Evolutionary conservation across 371 early-diverging fungal genomes (phyloP).

Genomic region (Mucor piriformis): DNA sequence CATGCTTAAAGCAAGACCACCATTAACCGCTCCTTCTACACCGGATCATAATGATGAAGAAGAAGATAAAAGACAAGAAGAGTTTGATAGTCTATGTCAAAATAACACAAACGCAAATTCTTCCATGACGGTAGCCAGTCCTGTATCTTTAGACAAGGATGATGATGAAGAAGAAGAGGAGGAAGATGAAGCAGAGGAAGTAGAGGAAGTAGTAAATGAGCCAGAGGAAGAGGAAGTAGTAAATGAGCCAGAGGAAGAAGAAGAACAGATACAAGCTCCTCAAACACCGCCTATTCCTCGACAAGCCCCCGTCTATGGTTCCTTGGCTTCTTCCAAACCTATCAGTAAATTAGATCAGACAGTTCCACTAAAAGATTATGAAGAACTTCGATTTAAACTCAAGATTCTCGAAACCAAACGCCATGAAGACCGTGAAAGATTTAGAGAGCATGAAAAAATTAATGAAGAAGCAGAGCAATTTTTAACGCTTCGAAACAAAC

Average conservation of each 20-base stretch:
- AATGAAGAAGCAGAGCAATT: conserved; percentile 79
- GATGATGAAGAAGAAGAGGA: conserved; percentile 16
- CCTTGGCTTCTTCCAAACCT: conserved; percentile 34
- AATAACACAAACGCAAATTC: conserved; percentile 24
- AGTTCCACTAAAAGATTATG: conserved; percentile 72
- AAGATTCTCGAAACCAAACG: conserved; percentile 81
- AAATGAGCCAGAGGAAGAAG: conserved; percentile 9
- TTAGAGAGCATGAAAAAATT: conserved; percentile 73
- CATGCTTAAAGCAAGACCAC: conserved; percentile 15
- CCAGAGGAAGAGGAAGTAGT: conserved; percentile 8
- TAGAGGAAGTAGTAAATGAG: neutral
- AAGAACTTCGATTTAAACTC: conserved; percentile 83
- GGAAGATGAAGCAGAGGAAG: conserved; percentile 5
- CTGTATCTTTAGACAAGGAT: conserved; percentile 22
- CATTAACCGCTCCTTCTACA: conserved; percentile 25
- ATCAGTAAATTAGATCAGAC: conserved; percentile 45
- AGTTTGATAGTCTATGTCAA: conserved; percentile 20
- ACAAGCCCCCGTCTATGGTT: conserved; percentile 33
- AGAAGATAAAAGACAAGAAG: conserved; percentile 9
- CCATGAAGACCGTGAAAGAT: conserved; percentile 76
- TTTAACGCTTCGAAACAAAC: conserved; percentile 64
- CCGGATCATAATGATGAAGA: conserved; percentile 15
- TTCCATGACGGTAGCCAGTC: conserved; percentile 11
- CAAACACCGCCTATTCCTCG: neutral
- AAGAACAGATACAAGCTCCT: neutral